Percentiles rank a stretch among this genome's conserved stretches.
These are phyloP conservation scores for Rhodotorula sp. DNA, from an alignment of 1,284 basidiomycete species.

Conservation along the genomic window DNA sequence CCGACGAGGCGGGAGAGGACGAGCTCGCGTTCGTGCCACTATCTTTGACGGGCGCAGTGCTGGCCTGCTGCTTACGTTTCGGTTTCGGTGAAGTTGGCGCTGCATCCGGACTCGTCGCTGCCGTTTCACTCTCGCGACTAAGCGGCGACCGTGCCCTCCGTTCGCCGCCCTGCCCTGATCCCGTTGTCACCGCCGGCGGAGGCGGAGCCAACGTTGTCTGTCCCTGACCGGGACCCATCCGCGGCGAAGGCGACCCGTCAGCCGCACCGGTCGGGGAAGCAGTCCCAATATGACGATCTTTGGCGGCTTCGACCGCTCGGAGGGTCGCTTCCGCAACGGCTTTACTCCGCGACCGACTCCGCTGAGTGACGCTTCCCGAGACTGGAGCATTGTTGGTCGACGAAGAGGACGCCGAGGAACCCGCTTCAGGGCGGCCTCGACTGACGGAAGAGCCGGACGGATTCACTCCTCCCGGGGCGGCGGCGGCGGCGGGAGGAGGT, in stretches of 20 bases:
- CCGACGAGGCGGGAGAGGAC: neutral
- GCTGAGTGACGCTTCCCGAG: neutral
- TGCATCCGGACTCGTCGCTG: neutral
- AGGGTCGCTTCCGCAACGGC: slow-evolving; percentile 18
- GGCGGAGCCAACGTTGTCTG: neutral
- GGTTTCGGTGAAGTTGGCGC: neutral
- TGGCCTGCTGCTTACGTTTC: neutral
- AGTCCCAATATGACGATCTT: neutral
- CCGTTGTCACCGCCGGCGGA: neutral
- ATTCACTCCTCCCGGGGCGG: too few species aligned
- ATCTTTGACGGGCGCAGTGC: neutral
- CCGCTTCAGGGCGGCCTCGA: neutral
- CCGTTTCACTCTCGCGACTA: neutral
- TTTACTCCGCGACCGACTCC: slow-evolving; percentile 10
- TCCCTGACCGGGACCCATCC: neutral
- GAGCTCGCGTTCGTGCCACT: neutral
- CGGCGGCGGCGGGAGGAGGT: neutral
- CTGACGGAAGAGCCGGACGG: neutral
- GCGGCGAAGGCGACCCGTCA: neutral
- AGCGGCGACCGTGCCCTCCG: neutral
- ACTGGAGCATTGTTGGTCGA: neutral
- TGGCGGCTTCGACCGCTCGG: slow-evolving; percentile 21
- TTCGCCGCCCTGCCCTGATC: neutral
- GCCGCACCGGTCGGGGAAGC: neutral
- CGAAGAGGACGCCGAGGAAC: neutral